These are phyloP conservation scores for Gigaspora rosea DNA, from an alignment of 192 early-diverging fungal species.

Conservation along the genomic window DNA sequence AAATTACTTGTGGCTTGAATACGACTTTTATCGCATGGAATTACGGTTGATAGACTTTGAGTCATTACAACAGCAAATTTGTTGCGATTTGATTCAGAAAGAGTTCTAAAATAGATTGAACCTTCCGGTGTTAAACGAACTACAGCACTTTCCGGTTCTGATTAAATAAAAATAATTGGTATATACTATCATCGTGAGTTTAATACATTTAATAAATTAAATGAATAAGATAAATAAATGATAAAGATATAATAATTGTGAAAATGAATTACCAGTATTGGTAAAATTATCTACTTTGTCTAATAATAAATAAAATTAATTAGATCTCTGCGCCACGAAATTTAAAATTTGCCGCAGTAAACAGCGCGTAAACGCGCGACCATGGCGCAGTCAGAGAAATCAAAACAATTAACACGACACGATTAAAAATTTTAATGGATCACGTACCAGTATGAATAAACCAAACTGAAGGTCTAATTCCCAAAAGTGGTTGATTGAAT, in stretches of 20 bases:
- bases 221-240: too few species aligned
- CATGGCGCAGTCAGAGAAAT: neutral
- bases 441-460: neutral
- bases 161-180: neutral
- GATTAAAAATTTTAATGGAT: neutral
- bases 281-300: too few species aligned
- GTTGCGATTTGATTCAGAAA: neutral
- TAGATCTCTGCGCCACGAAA: neutral
- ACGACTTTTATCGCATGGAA: neutral
- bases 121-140: slow-evolving; percentile 1
- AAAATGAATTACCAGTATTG: neutral
- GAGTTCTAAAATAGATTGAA: neutral
- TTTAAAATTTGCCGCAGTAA: neutral
- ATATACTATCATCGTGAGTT: too few species aligned
- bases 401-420: neutral
- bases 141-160: neutral
- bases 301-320: too few species aligned
- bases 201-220: too few species aligned
- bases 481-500: neutral
- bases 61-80: neutral
- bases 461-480: neutral
- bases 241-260: too few species aligned
- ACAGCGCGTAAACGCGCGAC: neutral
- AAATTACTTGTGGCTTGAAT: neutral
- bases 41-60: neutral